A percentile compares a stretch with the other conserved stretches of the same genome.
Conservation (phyloP, 148 eudicot genomes). For the Rhododendron mucronatum region DNA sequence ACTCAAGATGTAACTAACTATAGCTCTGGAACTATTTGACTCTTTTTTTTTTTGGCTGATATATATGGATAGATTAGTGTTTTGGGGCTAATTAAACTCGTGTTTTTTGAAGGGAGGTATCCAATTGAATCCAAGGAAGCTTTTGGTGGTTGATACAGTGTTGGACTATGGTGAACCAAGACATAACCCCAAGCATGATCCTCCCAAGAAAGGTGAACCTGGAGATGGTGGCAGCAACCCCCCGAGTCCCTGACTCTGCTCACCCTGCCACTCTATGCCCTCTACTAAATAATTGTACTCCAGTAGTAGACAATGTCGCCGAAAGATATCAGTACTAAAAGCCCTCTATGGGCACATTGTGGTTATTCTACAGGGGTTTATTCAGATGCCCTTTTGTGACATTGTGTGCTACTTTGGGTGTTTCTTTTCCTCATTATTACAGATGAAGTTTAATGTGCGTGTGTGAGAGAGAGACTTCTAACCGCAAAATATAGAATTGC, state of each 20-base stretch:
- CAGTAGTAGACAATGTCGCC: not conserved
- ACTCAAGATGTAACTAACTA: not conserved
- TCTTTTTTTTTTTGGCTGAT: not conserved
- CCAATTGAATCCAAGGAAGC: slow-evolving; percentile 46
- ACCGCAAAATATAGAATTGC: not conserved
- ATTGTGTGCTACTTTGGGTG: not conserved
- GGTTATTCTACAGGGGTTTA: not conserved
- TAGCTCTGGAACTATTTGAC: not conserved
- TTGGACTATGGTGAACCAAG: slow-evolving; percentile 67
- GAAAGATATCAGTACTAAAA: not conserved
- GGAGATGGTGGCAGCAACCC: slow-evolving; percentile 21
- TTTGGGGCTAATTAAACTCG: not conserved
- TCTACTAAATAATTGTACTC: not conserved
- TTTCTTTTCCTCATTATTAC: not conserved
- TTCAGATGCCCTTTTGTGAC: not conserved
- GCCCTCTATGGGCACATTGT: not conserved
- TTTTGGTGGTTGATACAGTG: slow-evolving; percentile 34
- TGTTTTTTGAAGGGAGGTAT: slow-evolving; percentile 15
- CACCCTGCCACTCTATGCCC: not conserved
- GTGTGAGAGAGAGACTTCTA: not conserved
- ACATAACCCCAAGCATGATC: slow-evolving; percentile 73
- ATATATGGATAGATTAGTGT: not conserved
- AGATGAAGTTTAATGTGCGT: not conserved
- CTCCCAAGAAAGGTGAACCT: slow-evolving; percentile 45
- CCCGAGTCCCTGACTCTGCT: slow-evolving; percentile 21